Base-by-base conservation (phyloP, 768 basidiomycete species). In the Termitomyces sp. region DNA sequence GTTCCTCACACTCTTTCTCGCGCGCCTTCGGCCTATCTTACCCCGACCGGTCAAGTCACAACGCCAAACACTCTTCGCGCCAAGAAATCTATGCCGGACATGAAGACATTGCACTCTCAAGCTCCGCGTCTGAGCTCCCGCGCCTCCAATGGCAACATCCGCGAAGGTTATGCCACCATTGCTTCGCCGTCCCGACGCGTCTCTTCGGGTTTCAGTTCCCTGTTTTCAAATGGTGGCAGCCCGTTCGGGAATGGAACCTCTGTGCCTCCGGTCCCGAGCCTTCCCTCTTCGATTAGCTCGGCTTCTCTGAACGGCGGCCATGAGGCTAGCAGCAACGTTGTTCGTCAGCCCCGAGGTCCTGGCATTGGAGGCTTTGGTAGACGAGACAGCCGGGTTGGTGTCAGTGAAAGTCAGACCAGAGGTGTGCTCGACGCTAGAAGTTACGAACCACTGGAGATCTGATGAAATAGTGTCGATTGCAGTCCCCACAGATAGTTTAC, bases 1-100 rank as follows among this genome's bases (percentile, higher is more conserved):
- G 78, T 77, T 31, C 84, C 75, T 19, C 79, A 90, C 60, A 90
- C 90, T 19, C 81, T 92, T 63, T 87, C 88, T 23, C 87, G 92
- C 46, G 86, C 88, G 5, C 90, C 90, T 17, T 91, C 91, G 11
- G 85, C 89, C 9, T 93, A 92, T 68, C 80, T 92, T 23, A 79
- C 82, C 12, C 80, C 87, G 19, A 73, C 81, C 6, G 72, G 75
- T 65, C 78, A 74, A 56, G 74, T 72, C 57, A 75, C 76, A 63
- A 76, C 72, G 62, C 77, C 72, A 62, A 79, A 76, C 46, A 77
- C 84, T 41, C 82, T 98, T 54, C 87, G 95, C 41, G 85, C 88
- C 71, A 98, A 98, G 80, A 97, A 97, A 75, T 96, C 94, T 23
- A 98, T 98, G 97, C 97, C 97, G 3, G 94, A 98, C 72, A 86